Evolutionary conservation across 805 yeast genomes (phyloP).

Genomic region (Candida argentea): DNA sequence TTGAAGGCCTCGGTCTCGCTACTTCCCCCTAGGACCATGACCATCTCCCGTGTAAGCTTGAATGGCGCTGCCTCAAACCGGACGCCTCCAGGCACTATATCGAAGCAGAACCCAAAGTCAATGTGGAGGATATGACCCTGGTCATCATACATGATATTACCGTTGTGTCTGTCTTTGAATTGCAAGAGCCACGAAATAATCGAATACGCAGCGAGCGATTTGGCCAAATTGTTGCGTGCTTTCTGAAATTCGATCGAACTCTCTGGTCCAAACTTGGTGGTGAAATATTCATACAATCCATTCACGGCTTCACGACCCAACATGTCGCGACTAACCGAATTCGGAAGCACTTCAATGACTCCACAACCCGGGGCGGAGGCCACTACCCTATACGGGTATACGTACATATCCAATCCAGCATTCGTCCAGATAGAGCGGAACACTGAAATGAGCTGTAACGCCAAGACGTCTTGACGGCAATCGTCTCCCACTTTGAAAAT

Average conservation of each 20-base stretch:
- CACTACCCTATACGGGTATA: constrained; percentile 89
- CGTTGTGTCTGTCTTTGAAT: constrained; percentile 96
- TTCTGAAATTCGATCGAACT: constrained; percentile 79
- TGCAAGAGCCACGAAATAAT: constrained; percentile 84
- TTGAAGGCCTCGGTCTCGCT: constrained; percentile 73
- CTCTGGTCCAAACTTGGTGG: constrained; percentile 92
- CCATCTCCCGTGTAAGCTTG: constrained; percentile 94
- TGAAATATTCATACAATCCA: constrained; percentile 87
- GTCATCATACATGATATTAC: constrained; percentile 92
- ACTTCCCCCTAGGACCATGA: constrained; percentile 90
- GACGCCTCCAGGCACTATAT: constrained; percentile 98
- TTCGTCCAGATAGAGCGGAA: constrained; percentile 86
- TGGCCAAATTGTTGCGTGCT: constrained; percentile 87
- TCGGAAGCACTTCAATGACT: constrained; percentile 94
- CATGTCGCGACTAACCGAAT: constrained; percentile 94
- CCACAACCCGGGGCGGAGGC: constrained; percentile 99
- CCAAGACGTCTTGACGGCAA: constrained; percentile 94
- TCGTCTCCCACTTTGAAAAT: constrained; percentile 99
- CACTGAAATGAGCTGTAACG: constrained; percentile 82
- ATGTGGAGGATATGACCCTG: constrained; percentile 93
- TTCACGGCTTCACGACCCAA: constrained; percentile 97
- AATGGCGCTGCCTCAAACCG: constrained; percentile 97
- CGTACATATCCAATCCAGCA: constrained; percentile 82
- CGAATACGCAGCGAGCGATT: constrained; percentile 90
- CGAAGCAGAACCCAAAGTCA: constrained; percentile 98